Conservation (phyloP, 345 rosid species). For the Corchorus olitorius region DNA sequence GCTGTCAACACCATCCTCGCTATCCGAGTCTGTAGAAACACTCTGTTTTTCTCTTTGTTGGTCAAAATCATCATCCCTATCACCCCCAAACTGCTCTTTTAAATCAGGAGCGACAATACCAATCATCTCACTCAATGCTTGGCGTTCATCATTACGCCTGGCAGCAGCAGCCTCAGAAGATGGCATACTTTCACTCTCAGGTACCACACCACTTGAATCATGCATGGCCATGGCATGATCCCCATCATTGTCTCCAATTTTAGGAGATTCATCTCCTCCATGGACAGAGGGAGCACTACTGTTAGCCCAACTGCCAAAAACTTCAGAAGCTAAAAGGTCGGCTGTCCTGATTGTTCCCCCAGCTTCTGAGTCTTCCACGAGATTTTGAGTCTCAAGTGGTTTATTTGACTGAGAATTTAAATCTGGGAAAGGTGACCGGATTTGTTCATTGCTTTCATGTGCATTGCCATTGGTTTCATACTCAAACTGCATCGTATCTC, state of each 20-base stretch:
- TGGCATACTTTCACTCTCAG: conserved; percentile 64
- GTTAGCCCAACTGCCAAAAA: conserved; percentile 83
- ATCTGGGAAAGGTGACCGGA: conserved; percentile 28
- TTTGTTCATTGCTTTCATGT: conserved; percentile 45
- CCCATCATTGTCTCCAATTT: conserved; percentile 47
- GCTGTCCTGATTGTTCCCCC: conserved; percentile 66
- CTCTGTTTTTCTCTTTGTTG: conserved; percentile 35
- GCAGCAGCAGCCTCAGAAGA: conserved; percentile 40
- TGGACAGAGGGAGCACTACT: conserved; percentile 83
- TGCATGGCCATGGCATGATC: conserved; percentile 35
- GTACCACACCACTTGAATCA: conserved; percentile 47
- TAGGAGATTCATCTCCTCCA: conserved; percentile 70
- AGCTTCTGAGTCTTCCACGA: conserved; percentile 59
- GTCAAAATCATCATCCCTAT: conserved; percentile 31
- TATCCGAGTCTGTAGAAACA: conserved; percentile 55
- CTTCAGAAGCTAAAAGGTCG: conserved; percentile 89
- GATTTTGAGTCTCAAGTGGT: conserved; percentile 40
- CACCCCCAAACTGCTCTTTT: conserved; percentile 49
- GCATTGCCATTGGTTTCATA: conserved; percentile 54
- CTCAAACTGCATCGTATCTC: conserved; percentile 86
- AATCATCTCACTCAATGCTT: conserved; percentile 59
- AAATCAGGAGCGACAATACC: conserved; percentile 67
- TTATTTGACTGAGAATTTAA: conserved; percentile 34
- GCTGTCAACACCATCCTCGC: conserved; percentile 49
- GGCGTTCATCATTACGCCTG: conserved; percentile 39